Evolutionary conservation across 768 basidiomycete species (phyloP).

Genomic region (Daedaleopsis sinensis): DNA sequence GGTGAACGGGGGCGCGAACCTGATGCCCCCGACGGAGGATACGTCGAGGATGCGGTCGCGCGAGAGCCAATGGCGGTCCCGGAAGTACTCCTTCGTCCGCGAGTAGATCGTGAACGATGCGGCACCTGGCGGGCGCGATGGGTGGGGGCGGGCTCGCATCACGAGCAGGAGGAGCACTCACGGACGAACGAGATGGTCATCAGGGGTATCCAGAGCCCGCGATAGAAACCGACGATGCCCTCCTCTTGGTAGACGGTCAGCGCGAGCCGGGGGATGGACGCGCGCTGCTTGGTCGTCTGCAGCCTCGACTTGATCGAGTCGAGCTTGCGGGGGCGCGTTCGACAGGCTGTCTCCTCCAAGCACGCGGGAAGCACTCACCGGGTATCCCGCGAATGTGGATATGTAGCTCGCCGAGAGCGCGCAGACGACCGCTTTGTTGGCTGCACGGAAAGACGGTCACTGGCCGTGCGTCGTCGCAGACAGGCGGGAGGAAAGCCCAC

Average conservation of each 20-base stretch:
- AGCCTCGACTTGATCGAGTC: constrained; percentile 94
- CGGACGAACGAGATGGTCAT: constrained; percentile 97
- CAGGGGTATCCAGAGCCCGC: constrained; percentile 90
- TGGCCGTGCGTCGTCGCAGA: neutral
- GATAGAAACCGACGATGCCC: constrained; percentile 88
- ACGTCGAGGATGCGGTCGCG: constrained; percentile 67
- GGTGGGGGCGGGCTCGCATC: constrained; percentile 8
- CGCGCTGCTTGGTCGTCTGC: constrained; percentile 78
- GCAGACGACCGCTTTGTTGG: constrained; percentile 86
- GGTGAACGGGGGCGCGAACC: constrained; percentile 17
- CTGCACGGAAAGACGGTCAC: constrained; percentile 39
- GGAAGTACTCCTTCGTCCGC: constrained; percentile 75
- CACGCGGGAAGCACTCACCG: constrained; percentile 43
- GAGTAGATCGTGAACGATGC: constrained; percentile 92
- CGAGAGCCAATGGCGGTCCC: constrained; percentile 58
- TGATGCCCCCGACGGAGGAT: constrained; percentile 75
- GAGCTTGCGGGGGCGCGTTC: constrained; percentile 48
- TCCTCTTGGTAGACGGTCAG: constrained; percentile 79
- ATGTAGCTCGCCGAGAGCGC: constrained; percentile 91
- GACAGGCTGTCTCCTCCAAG: neutral
- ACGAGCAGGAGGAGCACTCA: constrained; percentile 44
- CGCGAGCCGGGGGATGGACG: constrained; percentile 75
- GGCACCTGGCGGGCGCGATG: constrained; percentile 55
- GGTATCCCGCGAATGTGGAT: constrained; percentile 92
- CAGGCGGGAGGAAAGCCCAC: constrained; percentile 40